Conservation (phyloP, 805 yeast species). For the Yarrowia divulgata region DNA sequence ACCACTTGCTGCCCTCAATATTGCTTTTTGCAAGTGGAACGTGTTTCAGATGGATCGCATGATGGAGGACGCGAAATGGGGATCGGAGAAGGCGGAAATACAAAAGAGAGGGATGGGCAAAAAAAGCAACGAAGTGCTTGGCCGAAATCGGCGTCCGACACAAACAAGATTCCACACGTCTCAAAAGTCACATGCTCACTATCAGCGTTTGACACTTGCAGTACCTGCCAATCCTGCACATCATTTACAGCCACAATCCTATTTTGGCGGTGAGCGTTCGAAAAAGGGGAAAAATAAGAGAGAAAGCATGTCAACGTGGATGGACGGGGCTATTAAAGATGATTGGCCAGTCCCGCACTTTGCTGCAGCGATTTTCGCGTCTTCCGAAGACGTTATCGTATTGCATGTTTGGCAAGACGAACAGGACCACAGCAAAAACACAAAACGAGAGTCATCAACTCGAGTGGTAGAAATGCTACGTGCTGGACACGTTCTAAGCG, state of each 20-base stretch:
- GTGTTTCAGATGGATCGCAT: constrained; percentile 3
- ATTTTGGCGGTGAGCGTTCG: not conserved
- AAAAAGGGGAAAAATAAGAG: not conserved
- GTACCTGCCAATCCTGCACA: constrained; percentile 22
- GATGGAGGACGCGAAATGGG: not conserved
- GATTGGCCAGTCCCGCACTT: constrained; percentile 1
- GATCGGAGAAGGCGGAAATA: not conserved
- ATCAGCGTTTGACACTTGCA: constrained; percentile 12
- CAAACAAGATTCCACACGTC: not conserved
- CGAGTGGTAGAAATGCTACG: too few species aligned
- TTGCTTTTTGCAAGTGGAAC: constrained; percentile 5
- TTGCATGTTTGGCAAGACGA: not conserved
- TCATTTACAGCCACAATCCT: constrained; percentile 15
- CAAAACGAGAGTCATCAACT: not conserved
- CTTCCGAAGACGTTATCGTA: not conserved
- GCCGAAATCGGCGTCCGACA: constrained; percentile 1
- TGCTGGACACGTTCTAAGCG: too few species aligned
- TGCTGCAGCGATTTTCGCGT: not conserved
- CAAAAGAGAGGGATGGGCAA: not conserved
- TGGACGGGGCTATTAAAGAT: not conserved
- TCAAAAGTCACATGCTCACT: constrained; percentile 11
- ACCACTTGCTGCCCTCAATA: not conserved
- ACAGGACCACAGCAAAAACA: not conserved
- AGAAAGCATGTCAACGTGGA: not conserved
- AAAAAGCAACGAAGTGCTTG: not conserved